Evolutionary conservation across 306 rosid species (phyloP).

Genomic region (Rosa rugosa): DNA sequence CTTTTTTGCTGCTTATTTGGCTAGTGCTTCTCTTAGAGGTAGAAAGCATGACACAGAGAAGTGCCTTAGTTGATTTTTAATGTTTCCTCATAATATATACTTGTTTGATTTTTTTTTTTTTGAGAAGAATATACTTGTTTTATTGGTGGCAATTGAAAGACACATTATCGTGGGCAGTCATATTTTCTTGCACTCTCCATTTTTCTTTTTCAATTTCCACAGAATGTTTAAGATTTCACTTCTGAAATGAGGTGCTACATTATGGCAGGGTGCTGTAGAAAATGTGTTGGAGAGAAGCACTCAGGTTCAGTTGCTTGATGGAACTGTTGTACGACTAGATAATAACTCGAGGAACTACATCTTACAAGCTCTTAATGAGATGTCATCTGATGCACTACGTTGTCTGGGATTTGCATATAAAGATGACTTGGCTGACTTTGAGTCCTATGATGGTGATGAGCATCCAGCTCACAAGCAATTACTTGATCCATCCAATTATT

Average conservation of each 20-base stretch:
- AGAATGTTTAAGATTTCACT: not conserved
- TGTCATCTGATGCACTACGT: constrained; percentile 79
- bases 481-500: constrained; percentile 75
- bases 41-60: not conserved
- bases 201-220: not conserved
- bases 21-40: not conserved
- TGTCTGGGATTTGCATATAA: constrained; percentile 94
- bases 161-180: not conserved
- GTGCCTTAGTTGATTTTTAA: not conserved
- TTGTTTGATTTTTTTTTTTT: not conserved
- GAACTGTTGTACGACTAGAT: constrained; percentile 61
- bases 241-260: constrained; percentile 1
- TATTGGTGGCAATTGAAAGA: not conserved
- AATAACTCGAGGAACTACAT: constrained; percentile 51
- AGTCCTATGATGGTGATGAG: constrained; percentile 58
- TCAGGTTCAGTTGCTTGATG: constrained; percentile 72
- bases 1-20: not conserved
- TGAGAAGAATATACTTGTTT: not conserved
- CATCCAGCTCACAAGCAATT: constrained; percentile 85
- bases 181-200: not conserved
- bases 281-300: constrained; percentile 81
- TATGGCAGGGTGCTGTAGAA: constrained; percentile 83
- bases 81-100: not conserved
- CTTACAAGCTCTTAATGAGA: constrained; percentile 61
- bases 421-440: constrained; percentile 57